phyloP scores from a whole-genome alignment of 2,329 filamentous ascomycete genomes.

The Orbilia oligospora region DNA sequence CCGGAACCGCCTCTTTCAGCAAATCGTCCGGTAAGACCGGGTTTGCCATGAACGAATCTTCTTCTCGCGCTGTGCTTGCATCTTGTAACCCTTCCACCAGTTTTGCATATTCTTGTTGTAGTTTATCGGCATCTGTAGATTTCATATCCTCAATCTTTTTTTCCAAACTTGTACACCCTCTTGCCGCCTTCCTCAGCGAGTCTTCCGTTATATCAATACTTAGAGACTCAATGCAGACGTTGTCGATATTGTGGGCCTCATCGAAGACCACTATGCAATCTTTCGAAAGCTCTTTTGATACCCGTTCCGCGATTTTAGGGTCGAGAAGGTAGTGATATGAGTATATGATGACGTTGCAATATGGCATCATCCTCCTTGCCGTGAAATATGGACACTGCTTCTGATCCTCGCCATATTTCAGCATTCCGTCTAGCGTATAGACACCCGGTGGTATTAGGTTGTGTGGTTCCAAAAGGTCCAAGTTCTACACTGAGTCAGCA shows the following conservation, averaged over 20 bases:
- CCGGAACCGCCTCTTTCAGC: conserved; percentile 93
- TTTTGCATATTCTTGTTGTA: conserved; percentile 95
- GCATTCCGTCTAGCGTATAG: conserved; percentile 91
- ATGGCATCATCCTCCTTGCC: conserved; percentile 97
- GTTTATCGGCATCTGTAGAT: conserved; percentile 91
- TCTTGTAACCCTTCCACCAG: conserved; percentile 91
- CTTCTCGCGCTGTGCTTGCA: conserved; percentile 88
- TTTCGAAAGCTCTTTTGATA: conserved; percentile 95
- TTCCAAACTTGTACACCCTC: conserved; percentile 91
- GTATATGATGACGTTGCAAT: conserved; percentile 99
- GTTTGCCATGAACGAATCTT: conserved; percentile 98
- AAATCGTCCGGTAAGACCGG: conserved; percentile 93
- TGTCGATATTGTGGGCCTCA: conserved; percentile 99
- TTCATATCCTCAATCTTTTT: conserved; percentile 94
- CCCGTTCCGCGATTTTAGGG: conserved; percentile 95
- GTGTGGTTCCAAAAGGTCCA: conserved; percentile 93
- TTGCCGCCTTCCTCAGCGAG: conserved; percentile 88
- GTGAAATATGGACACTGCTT: conserved; percentile 99
- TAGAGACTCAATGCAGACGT: conserved; percentile 96
- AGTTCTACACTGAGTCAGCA: conserved; percentile 74
- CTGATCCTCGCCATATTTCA: conserved; percentile 91
- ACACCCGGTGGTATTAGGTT: conserved; percentile 95
- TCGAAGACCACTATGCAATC: conserved; percentile 99
- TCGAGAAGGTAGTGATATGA: conserved; percentile 98
- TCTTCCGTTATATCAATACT: conserved; percentile 98